These are phyloP conservation scores for Lactarius quietus DNA, from an alignment of 768 basidiomycete genomes.

Conservation along the genomic window DNA sequence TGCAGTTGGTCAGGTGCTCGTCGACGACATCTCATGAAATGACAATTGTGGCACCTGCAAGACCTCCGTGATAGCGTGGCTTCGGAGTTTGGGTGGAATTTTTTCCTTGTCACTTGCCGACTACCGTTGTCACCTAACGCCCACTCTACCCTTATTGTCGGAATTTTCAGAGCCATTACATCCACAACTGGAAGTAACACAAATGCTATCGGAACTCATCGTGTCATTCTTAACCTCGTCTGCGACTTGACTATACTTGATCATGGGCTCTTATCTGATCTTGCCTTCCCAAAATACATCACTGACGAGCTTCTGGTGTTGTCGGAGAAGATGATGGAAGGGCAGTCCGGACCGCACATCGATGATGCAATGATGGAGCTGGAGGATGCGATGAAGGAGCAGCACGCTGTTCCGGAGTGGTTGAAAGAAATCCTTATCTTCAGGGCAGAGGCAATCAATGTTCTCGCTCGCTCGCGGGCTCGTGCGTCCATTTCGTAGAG, in stretches of 20 bases:
- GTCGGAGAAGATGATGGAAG: constrained; percentile 1
- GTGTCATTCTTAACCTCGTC: constrained; percentile 29
- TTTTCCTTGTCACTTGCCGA: not conserved
- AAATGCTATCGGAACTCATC: constrained; percentile 8
- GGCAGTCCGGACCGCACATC: constrained; percentile 1
- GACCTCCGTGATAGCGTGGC: not conserved
- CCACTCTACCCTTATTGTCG: not conserved
- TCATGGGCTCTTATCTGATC: not conserved
- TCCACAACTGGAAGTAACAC: not conserved
- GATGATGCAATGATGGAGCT: not conserved
- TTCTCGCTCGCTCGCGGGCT: not conserved
- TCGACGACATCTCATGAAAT: not conserved
- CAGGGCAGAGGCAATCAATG: not conserved
- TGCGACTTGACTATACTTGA: constrained; percentile 21
- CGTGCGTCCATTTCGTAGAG: not conserved
- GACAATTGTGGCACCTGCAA: not conserved
- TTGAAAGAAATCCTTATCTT: not conserved
- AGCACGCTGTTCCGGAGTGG: not conserved
- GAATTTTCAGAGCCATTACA: not conserved
- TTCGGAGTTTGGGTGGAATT: not conserved
- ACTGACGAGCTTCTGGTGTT: not conserved
- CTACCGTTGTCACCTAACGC: not conserved
- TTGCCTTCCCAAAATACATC: not conserved
- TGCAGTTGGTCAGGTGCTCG: not conserved
- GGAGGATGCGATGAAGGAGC: not conserved